Base-by-base conservation (phyloP, 2,329 filamentous ascomycete species). In the Fusarium sp. region DNA sequence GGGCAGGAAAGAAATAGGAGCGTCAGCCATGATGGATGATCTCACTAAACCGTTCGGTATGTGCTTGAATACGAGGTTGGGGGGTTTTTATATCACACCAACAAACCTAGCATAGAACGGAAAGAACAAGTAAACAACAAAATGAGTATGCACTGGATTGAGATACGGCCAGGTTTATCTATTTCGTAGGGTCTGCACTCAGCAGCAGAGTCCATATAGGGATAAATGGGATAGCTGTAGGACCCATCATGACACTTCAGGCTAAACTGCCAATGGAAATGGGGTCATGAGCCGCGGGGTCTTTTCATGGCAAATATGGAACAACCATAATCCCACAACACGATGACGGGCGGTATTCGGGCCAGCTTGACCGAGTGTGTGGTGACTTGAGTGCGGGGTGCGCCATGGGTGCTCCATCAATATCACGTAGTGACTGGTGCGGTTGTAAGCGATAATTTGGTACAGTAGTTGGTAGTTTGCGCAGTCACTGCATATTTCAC, bases 1-100 rank as follows among this genome's bases (percentile, higher is more conserved):
- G 30, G 93, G 91, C 70, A 95, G 85, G 83, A 95, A 93, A 47
- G 87, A 85, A 78, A 91, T 88, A 47, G 87, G 80, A 41, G 86
- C 83, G 79, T 87, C 80, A 44, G 84, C 73, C 84, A 86, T 87
- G 66, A 44, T 68, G 53, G 41, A 39, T 28, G 50, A 53, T 68
- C 47, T 71, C 61, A 74, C 58, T 60, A 47, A 30, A 22, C 15
- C 41, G 39, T 58, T 18, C 53, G 51, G 39, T 51, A 55, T 47
- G 63, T 39, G 55, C 38, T 58, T 54, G 45, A 39, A 45, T 50
- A 35, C 31, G 38, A 50, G 39, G 47, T 41, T 41, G 35, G 51
- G 31, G 36, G 42, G 38, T 58, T 42, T 56, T 57, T 76, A 74
- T 72, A 51, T 35, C 39, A 31, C 51, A 50, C 26, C 31, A 47